Percentiles rank a stretch among this genome's conserved stretches.
These are phyloP conservation scores for Discostella pseudostelligera DNA, from an alignment of 108 stramenopile species.

Conservation along the genomic window DNA sequence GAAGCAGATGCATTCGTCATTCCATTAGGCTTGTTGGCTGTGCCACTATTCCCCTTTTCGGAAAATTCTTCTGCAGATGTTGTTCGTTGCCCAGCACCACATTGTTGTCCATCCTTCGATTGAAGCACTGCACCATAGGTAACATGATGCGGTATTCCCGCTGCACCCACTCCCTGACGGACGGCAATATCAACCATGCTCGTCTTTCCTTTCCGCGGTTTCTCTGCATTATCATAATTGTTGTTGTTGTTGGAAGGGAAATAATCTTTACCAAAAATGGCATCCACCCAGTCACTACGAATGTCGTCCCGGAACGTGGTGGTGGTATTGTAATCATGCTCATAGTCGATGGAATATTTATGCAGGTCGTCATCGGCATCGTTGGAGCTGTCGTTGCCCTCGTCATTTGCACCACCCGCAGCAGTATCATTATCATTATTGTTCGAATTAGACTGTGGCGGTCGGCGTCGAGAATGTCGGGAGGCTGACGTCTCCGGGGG, in stretches of 20 bases:
- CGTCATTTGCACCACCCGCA: too few relatives aligned
- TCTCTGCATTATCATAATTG: background rate
- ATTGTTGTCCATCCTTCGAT: background rate
- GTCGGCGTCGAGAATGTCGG: background rate
- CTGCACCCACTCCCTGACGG: slow-evolving; percentile 50
- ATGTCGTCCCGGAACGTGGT: slow-evolving; percentile 41
- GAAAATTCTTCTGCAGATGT: background rate
- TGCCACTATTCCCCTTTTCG: background rate
- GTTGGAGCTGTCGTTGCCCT: background rate
- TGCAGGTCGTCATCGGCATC: background rate
- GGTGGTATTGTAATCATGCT: background rate
- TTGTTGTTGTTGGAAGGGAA: slow-evolving; percentile 18
- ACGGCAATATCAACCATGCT: slow-evolving; percentile 10
- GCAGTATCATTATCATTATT: background rate
- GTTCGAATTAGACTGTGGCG: too few relatives aligned
- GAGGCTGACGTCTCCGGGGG: background rate
- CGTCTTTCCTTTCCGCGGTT: background rate
- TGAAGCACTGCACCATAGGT: slow-evolving; percentile 42
- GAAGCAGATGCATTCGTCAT: background rate
- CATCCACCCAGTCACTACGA: slow-evolving; percentile 72
- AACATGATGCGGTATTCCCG: slow-evolving; percentile 43
- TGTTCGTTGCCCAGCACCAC: background rate
- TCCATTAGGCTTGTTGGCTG: background rate
- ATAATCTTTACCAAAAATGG: slow-evolving; percentile 70
- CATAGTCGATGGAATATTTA: background rate